These are phyloP conservation scores for Vigna unguiculata DNA, from an alignment of 306 rosid genomes.

Conservation along the genomic window DNA sequence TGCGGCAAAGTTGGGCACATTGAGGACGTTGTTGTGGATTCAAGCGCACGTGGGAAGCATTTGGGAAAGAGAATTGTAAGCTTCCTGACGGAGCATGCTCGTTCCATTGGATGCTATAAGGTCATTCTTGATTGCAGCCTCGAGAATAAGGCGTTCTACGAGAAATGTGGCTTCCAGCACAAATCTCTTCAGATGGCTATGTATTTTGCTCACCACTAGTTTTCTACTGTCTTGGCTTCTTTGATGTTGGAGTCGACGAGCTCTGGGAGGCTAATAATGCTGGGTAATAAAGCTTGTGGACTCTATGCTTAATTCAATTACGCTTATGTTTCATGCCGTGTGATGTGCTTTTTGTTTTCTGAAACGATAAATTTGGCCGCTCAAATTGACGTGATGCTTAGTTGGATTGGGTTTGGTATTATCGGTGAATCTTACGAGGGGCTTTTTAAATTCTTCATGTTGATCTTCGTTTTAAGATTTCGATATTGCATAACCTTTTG, in stretches of 20 bases:
- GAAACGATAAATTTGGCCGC: background rate
- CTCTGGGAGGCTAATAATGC: constrained; percentile 89
- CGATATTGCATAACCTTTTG: background rate
- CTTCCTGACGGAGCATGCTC: constrained; percentile 73
- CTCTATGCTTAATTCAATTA: constrained; percentile 31
- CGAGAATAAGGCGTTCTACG: constrained; percentile 63
- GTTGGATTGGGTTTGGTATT: constrained; percentile 1
- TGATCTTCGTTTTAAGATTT: background rate
- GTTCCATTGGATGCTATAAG: constrained; percentile 73
- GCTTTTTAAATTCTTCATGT: constrained; percentile 12
- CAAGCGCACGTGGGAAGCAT: constrained; percentile 63
- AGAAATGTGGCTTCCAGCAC: constrained; percentile 77
- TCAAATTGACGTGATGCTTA: constrained; percentile 25
- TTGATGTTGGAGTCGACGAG: constrained; percentile 69
- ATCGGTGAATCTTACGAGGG: background rate
- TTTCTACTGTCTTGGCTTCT: background rate
- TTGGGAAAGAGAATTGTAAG: constrained; percentile 58
- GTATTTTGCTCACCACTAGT: constrained; percentile 62
- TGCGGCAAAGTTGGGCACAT: constrained; percentile 81
- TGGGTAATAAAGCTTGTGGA: constrained; percentile 62
- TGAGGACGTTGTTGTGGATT: constrained; percentile 85
- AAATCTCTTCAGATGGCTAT: constrained; percentile 75
- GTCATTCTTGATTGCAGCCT: constrained; percentile 82
- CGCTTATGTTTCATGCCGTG: background rate
- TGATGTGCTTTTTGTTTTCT: constrained; percentile 14